Evolutionary conservation across 371 early-diverging fungal genomes (phyloP), one percentile per base, ranked within the genome.

Genomic region (Haplosporangium sp.): DNA sequence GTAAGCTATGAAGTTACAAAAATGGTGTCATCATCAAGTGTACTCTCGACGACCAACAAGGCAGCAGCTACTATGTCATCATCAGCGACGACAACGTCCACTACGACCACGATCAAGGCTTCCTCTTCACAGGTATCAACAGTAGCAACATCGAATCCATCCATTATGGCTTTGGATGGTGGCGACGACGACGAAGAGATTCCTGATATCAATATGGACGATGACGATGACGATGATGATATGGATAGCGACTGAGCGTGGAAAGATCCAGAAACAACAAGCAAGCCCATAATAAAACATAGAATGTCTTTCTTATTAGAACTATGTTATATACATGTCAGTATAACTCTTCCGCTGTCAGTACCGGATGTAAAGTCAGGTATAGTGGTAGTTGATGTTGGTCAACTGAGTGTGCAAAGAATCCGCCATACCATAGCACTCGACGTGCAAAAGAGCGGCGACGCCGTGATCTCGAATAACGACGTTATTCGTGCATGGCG

Each of bases 181-280:
- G 70, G 62, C 7, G 73, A 73, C 37, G 74, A 68, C 36, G 70
- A 75, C 18, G 38, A 62, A 13, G 70, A 61, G 42, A 75, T 75
- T 18, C 76, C 76, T 6, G 66, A 60, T 7, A 75, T 75, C 20
- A 66, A 69, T 37, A 75, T 75, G 70, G 76, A 70, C 6, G 76
- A 75, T 36, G 74, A 74, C 51, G 75, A 74, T 16, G 73, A 71
- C 29, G 67, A 67, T n/a, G 74, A 73, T 18, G 73, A 74, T 36
- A 70, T 69, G 70, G 76, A 70, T 58, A 70, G 70, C 70, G 69
- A 75, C 7, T 68, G 61, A 48, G 45, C n/a, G 20, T 50, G 14
- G 46, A 14, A 18, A 16, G 6, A 8, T 20, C 9, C 43, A 58
- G 12, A n/a, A 55, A 37, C 41, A 6, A n/a, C 37, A 37, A 37